Conservation (phyloP, 129 eudicot species). For the Ambrosia artemisiifolia region DNA sequence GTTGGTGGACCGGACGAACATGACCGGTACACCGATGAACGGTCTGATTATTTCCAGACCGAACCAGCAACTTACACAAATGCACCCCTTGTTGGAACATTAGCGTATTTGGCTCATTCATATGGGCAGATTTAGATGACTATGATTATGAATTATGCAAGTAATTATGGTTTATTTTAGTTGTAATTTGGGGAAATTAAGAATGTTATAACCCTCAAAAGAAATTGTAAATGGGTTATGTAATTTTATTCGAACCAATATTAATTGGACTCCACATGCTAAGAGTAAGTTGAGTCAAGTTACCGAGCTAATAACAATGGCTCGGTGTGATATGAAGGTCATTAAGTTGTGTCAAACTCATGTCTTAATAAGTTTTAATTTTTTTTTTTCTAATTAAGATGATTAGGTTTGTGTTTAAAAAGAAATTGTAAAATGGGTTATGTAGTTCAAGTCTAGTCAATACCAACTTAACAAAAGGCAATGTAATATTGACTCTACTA, state of each 20-base stretch:
- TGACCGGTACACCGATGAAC: constrained; percentile 35
- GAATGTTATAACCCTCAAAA: not conserved
- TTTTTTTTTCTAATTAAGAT: too few species aligned
- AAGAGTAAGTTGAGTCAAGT: not conserved
- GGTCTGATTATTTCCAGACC: constrained; percentile 33
- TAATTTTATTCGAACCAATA: not conserved
- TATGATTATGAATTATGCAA: not conserved
- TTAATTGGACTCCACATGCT: not conserved
- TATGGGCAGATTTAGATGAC: constrained; percentile 28
- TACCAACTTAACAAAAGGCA: too few species aligned
- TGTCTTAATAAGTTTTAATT: too few species aligned
- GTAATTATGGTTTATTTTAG: constrained; percentile 1
- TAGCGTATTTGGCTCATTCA: constrained; percentile 48
- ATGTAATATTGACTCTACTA: too few species aligned
- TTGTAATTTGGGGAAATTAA: not conserved
- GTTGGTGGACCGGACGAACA: constrained; percentile 56
- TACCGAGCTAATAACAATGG: not conserved
- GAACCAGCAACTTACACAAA: constrained; percentile 58
- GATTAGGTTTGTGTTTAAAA: too few species aligned
- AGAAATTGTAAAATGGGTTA: too few species aligned
- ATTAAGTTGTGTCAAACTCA: too few species aligned
- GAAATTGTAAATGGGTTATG: constrained; percentile 23
- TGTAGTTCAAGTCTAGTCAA: too few species aligned
- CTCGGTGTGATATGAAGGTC: not conserved
- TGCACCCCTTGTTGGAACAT: constrained; percentile 54